phyloP scores from a whole-genome alignment of 345 rosid species.

The Eucalyptus tenuipes region DNA sequence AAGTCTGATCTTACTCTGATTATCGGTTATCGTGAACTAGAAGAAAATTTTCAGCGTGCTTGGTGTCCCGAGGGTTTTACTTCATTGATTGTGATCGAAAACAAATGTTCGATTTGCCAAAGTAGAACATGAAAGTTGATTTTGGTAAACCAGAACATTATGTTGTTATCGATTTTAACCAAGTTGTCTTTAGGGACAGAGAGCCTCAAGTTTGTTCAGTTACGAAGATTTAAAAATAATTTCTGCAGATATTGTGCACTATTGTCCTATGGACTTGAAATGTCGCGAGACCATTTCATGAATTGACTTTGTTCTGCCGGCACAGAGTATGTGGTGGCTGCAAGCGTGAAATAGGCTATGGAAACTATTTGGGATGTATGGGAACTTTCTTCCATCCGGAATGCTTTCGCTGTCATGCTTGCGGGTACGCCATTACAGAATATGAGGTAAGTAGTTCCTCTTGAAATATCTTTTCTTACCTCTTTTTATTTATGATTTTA shows the following conservation, averaged over 20 bases:
- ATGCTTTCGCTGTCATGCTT: constrained; percentile 73
- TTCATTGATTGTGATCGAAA: not conserved
- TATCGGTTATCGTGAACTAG: not conserved
- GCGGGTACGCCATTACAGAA: constrained; percentile 64
- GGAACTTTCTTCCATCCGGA: constrained; percentile 79
- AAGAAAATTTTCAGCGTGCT: not conserved
- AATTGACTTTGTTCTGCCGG: not conserved
- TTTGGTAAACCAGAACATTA: not conserved
- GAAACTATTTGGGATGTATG: constrained; percentile 79
- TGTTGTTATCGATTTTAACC: not conserved
- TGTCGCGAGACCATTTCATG: not conserved
- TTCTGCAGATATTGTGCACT: not conserved
- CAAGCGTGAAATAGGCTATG: constrained; percentile 45
- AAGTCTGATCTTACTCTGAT: not conserved
- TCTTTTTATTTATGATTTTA: not conserved
- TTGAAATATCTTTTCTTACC: not conserved
- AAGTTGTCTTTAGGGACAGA: not conserved
- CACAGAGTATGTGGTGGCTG: constrained; percentile 78
- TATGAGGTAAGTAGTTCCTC: constrained; percentile 41
- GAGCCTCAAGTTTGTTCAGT: not conserved
- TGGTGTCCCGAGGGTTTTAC: not conserved
- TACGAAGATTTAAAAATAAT: not conserved
- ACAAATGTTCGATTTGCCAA: not conserved
- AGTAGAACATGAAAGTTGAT: not conserved
- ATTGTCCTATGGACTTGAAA: not conserved